phyloP scores from a whole-genome alignment of 2,329 filamentous ascomycete species.

The Gnomoniopsis sp. region DNA sequence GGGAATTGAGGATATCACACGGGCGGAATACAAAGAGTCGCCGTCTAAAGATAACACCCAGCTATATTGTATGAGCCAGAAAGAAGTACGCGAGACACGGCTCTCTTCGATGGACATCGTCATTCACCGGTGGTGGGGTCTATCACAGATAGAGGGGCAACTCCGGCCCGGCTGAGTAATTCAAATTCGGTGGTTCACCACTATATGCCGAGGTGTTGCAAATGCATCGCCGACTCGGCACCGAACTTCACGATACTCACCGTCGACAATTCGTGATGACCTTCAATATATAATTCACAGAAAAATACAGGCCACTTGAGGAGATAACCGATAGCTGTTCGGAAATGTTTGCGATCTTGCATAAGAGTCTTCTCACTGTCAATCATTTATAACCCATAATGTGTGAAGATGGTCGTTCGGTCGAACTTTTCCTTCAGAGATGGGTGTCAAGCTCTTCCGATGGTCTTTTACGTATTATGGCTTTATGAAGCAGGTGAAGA shows the following conservation, averaged over 20 bases:
- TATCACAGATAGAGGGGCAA: slow-evolving; percentile 5
- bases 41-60: not conserved
- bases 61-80: not conserved
- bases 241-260: not conserved
- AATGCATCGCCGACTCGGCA: slow-evolving; percentile 6
- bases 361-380: too few relatives aligned
- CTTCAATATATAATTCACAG: too few relatives aligned
- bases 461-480: too few relatives aligned
- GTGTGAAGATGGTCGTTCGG: too few relatives aligned
- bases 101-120: slow-evolving; percentile 5
- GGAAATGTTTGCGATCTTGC: too few relatives aligned
- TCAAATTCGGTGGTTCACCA: not conserved
- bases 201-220: slow-evolving; percentile 4
- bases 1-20: not conserved
- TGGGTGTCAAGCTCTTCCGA: too few relatives aligned
- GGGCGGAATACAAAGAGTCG: not conserved
- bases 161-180: slow-evolving; percentile 16
- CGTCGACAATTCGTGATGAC: too few relatives aligned
- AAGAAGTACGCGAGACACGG: not conserved
- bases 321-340: too few relatives aligned
- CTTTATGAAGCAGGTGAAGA: too few relatives aligned
- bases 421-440: too few relatives aligned
- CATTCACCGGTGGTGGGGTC: slow-evolving; percentile 13
- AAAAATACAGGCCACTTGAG: too few relatives aligned
- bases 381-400: too few relatives aligned